Conservation (phyloP, 2,329 filamentous ascomycete genomes). For the Fusarium paranaense region DNA sequence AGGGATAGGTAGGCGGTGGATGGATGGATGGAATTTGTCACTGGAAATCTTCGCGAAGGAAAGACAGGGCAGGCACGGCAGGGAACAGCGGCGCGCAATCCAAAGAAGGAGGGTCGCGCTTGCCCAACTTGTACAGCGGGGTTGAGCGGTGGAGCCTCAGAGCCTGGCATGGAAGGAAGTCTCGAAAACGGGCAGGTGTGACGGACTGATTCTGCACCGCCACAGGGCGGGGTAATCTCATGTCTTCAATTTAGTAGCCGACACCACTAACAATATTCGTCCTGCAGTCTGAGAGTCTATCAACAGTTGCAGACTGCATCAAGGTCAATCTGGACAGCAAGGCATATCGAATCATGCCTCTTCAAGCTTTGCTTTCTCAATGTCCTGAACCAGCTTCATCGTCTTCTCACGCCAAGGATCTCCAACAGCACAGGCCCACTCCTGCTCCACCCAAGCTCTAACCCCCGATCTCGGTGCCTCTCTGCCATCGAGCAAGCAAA, state of each 20-base stretch:
- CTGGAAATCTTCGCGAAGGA: constrained; percentile 32
- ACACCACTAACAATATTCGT: neutral
- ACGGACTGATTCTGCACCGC: constrained; percentile 34
- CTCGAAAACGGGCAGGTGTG: constrained; percentile 4
- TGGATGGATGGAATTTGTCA: constrained; percentile 1
- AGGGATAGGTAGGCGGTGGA: neutral
- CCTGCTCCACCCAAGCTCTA: neutral
- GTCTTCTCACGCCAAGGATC: neutral
- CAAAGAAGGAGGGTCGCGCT: constrained; percentile 36
- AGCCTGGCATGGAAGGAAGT: constrained; percentile 5
- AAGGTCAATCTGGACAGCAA: neutral
- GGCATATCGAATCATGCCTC: neutral
- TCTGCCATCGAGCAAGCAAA: neutral
- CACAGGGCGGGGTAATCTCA: constrained; percentile 42
- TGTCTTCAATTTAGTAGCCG: neutral
- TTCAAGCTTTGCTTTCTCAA: neutral
- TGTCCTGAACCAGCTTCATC: neutral
- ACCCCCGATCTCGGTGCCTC: neutral
- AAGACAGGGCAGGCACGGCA: neutral
- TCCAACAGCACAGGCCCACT: constrained; percentile 52
- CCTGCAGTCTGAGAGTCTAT: neutral
- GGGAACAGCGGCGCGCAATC: constrained; percentile 32
- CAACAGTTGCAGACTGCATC: neutral
- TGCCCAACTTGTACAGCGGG: constrained; percentile 37
- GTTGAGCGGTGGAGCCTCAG: constrained; percentile 28